Evolutionary conservation across 805 yeast species (phyloP), one percentile per base, ranked within the genome.

Genomic region (Metschnikowia anglica): DNA sequence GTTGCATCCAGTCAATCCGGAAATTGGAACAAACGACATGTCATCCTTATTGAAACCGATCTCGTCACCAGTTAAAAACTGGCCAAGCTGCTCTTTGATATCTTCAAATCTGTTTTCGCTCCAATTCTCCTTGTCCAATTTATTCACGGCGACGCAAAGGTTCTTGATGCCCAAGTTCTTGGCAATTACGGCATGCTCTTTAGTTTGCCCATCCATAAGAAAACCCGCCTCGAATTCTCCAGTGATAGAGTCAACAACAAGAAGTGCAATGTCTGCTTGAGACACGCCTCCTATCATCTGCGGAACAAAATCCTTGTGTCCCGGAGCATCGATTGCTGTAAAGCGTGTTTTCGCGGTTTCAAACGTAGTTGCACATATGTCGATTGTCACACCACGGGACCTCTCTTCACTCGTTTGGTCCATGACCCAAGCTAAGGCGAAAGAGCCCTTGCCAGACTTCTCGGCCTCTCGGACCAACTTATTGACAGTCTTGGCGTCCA

Each of bases 391-490:
- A 37, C 95, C 95, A 37, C 90, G 70, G 7, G 68, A 48, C 50
- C 95, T 73, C 62, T 86, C 95, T 58, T 86, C 93, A 1, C 70
- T 62, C 0, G 91, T 84, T 58, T 85, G 90, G 60, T 86, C 95
- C 80, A 87, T 72, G 28, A 85, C 77, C 95, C 95, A 86, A 1
- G 95, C 95, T 37, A 85, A 68, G 4, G 91, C 87, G 65, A 86
- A 86, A 4, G 91, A 85, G 9, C 82, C 79, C 56, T 87, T 86
- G 4, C 95, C 95, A 1, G 74, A 69, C 34, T 71, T 74, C 28
- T 79, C 82, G 24, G 87, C 77, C 49, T 85, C 89, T 48, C 76
- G 76, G 31, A 80, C 75, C 40, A 80, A 66, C 52, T 80, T 83
- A 53, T 80, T 78, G 10, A 85, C 71, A 1, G 83, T 76, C 38